Base-by-base conservation (phyloP, 2,329 filamentous ascomycete species). In the Calonectria multiphialidica region DNA sequence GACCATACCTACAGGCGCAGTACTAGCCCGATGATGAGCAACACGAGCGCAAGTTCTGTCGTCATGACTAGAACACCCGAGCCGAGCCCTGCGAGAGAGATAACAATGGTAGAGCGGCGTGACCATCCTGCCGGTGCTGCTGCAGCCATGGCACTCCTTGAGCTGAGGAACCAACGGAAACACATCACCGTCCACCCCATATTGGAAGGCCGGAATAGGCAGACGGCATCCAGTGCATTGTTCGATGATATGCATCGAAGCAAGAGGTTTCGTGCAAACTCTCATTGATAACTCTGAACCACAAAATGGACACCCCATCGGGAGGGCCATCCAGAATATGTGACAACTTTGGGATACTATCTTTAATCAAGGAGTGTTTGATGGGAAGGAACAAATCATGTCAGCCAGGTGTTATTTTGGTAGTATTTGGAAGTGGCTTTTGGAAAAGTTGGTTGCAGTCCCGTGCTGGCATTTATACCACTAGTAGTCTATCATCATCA, bases 111-210 rank as follows among this genome's bases (percentile, higher is more conserved):
- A 42, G 55, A 45, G 10, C 49, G 62, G 21, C 69, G 40, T 9
- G 61, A 50, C 8, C 57, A 30, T 7, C 47, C 28, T 37, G 40
- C 70, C 10, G 76, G 78, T 57, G 23, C 53, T 5, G 71, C 72
- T 25, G 77, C 78, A 9, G 78, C 77, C 15, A 68, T 80, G 40
- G 72, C 79, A n/a, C 74, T 80, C 6, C 70, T 80, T 30, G 73
- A 70, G 23, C 76, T 70, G 55, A 74, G 62, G 21, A 5, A 70
- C 73, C 5, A 50, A 21, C 40, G 37, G 42, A 3, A 45, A 30
- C 33, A 35, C 70, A 63, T 35, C n/a, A 53, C 25, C 2, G 12
- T 33, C 18, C 47, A 23, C 8, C 61, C 25, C 18, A 59, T 50
- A 21, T 44, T 70, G 9, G n/a, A 28, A 4, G 28, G 15, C 8